Evolutionary conservation across 1,284 basidiomycete species (phyloP), one percentile per base, ranked within the genome.

Genomic region (Boletellus dicymbophilus): DNA sequence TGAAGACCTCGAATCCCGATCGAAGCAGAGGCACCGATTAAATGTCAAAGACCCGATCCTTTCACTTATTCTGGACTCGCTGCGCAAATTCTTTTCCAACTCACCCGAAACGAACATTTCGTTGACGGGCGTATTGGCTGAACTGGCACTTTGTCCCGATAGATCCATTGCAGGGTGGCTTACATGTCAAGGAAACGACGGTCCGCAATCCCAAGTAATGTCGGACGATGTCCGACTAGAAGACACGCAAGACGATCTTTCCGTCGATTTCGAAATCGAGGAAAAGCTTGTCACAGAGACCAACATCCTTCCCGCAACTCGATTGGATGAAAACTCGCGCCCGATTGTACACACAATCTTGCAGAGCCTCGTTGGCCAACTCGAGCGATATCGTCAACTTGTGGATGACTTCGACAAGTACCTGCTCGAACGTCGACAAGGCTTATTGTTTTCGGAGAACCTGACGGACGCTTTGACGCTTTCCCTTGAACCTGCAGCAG

Each of bases 391-490:
- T 66, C 82, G 92, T 16, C 77, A 81, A 45, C 69, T 79, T 16
- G 81, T 95, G 18, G 78, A 86, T 15, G 76, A 87, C 41, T 98
- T 99, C 66, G 94, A 98, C 71, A 79, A 80, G 58, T 90, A 85
- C 60, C 80, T 99, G 3, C 69, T 82, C 2, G 94, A 98, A 69
- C 82, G 96, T 25, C 78, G 96, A 31, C 88, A 90, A 63, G 95
- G 95, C 3, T 74, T 99, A 18, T 73, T 97, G 22, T 97, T 96
- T 68, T 90, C 90, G 2, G 95, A 98, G 69, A 95, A 96, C 63
- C 72, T 98, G 27, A 91, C 87, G 18, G 96, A 98, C 61, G 95
- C 95, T 2, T 75, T 98, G 57, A 88, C 77, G 40, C 74, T 91
- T 38, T 79, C 79, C 31, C 71, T 93, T 46, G 88, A 91, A 52